These are phyloP conservation scores for Trypanosoma cruzi DNA, from an alignment of 208 protist genomes.

Conservation along the genomic window DNA sequence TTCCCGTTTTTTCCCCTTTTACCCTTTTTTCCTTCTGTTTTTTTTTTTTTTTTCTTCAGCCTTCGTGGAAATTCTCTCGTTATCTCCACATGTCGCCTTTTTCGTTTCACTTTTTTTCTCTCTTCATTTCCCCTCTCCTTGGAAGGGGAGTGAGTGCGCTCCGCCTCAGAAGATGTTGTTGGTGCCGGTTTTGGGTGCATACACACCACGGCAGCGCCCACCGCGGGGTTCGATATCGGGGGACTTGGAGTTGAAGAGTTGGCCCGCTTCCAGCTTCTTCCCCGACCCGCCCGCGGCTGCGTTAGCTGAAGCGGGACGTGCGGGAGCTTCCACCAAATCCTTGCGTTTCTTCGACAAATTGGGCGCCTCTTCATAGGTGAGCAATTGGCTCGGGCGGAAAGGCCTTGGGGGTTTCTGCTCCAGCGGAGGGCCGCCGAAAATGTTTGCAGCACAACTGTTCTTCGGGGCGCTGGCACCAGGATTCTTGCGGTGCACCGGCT, in stretches of 20 bases:
- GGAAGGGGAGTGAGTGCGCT: not conserved
- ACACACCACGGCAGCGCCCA: constrained; percentile 22
- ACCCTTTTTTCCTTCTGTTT: constrained; percentile 1
- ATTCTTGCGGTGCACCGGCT: constrained; percentile 39
- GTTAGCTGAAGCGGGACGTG: constrained; percentile 15
- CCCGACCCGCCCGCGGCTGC: constrained; percentile 8
- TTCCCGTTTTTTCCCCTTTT: not conserved
- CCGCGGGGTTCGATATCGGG: not conserved
- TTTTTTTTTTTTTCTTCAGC: not conserved
- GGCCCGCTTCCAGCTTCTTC: constrained; percentile 45
- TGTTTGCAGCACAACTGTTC: constrained; percentile 5
- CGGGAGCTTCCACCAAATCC: not conserved
- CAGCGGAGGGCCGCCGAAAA: constrained; percentile 10
- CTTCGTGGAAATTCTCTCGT: not conserved
- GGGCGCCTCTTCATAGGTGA: constrained; percentile 45
- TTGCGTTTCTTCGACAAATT: constrained; percentile 31
- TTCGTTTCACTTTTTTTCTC: constrained; percentile 18
- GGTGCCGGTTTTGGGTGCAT: constrained; percentile 9
- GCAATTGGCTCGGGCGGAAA: constrained; percentile 20
- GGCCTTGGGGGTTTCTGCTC: constrained; percentile 5
- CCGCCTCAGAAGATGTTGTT: constrained; percentile 8
- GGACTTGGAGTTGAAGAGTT: constrained; percentile 34
- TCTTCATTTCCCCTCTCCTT: constrained; percentile 4
- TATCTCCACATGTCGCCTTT: not conserved
- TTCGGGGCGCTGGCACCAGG: constrained; percentile 43